Conservation (phyloP, 2,329 filamentous ascomycete species). For the Colletotrichum higginsianum region DNA sequence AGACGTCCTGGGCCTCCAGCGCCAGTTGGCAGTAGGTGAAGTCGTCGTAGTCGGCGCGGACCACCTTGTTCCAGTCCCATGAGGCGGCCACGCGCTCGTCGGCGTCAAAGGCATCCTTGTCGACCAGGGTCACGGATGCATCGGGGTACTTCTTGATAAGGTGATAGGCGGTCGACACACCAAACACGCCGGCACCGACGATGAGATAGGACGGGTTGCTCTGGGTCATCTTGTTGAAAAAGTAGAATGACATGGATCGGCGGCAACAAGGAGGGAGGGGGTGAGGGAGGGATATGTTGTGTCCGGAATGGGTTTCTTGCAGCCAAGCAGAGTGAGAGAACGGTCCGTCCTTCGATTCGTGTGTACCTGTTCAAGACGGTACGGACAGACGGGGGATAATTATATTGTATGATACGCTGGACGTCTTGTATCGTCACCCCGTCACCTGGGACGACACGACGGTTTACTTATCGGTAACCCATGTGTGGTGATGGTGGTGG, state of each 20-base stretch:
- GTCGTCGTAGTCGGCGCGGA: slow-evolving; percentile 78
- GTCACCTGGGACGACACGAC: slow-evolving; percentile 8
- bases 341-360: background rate
- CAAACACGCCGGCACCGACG: slow-evolving; percentile 76
- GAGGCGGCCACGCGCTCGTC: slow-evolving; percentile 71
- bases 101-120: slow-evolving; percentile 68
- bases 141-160: slow-evolving; percentile 66
- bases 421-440: slow-evolving; percentile 17
- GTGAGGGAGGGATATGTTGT: background rate
- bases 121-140: slow-evolving; percentile 69
- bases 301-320: slow-evolving; percentile 10
- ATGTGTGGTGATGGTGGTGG: background rate
- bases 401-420: slow-evolving; percentile 19
- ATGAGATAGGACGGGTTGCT: slow-evolving; percentile 65
- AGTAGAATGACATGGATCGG: slow-evolving; percentile 27
- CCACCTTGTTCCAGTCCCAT: slow-evolving; percentile 81
- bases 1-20: slow-evolving; percentile 76
- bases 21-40: slow-evolving; percentile 75
- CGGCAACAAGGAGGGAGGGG: background rate
- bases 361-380: background rate
- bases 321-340: slow-evolving; percentile 7
- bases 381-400: slow-evolving; percentile 28
- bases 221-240: slow-evolving; percentile 27
- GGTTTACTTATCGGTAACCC: slow-evolving; percentile 12
- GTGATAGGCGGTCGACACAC: slow-evolving; percentile 76